phyloP scores from a whole-genome alignment of 495 filamentous ascomycete species.

The Xylaria telfairii region DNA sequence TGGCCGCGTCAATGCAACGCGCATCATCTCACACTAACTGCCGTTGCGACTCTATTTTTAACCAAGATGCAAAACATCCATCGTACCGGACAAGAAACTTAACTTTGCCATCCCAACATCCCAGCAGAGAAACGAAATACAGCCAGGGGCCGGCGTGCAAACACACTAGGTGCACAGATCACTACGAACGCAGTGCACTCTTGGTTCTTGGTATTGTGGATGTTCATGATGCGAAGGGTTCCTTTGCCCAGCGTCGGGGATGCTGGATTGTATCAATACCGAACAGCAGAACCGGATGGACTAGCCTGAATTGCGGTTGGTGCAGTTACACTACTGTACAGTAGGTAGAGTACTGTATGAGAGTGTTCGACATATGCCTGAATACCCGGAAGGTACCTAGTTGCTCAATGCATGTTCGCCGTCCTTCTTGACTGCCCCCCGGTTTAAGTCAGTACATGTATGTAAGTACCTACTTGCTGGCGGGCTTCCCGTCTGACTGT shows the following conservation, averaged over 20 bases:
- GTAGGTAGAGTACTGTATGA: background rate
- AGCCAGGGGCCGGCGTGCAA: background rate
- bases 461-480: background rate
- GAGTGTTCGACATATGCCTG: background rate
- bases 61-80: constrained; percentile 13
- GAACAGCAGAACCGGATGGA: background rate
- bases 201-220: background rate
- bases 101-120: background rate
- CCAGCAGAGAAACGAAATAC: no score
- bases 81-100: background rate
- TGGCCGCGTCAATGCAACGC: constrained; percentile 18
- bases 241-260: background rate
- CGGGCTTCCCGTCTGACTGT: constrained; percentile 27
- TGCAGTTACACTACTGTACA: no score
- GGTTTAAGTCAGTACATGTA: no score
- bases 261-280: background rate
- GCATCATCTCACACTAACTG: background rate
- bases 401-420: no score
- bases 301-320: background rate
- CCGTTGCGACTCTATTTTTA: constrained; percentile 26
- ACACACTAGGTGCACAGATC: background rate
- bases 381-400: background rate
- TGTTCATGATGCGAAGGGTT: background rate
- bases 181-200: background rate
- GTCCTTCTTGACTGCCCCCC: no score